A percentile compares a stretch with the other conserved stretches of the same genome.
These are phyloP conservation scores for Fraxinus greggii DNA, from an alignment of 305 asterid genomes.

Conservation along the genomic window DNA sequence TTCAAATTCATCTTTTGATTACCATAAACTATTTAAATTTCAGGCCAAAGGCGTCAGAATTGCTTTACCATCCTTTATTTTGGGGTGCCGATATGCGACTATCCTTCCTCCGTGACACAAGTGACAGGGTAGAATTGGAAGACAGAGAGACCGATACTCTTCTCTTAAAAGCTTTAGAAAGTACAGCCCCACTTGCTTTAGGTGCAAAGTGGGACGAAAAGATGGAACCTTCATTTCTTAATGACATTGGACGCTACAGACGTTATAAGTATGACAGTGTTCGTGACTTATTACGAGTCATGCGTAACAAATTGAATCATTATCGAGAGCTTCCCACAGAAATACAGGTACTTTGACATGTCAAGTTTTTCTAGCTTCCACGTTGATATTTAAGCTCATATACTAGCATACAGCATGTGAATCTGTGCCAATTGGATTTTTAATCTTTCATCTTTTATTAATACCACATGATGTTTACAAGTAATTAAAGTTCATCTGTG, in stretches of 20 bases:
- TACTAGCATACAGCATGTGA: background rate
- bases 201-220: slow-evolving; percentile 83
- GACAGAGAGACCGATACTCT: slow-evolving; percentile 58
- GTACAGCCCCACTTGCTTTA: slow-evolving; percentile 58
- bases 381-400: background rate
- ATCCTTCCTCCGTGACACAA: slow-evolving; percentile 82
- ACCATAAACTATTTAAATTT: background rate
- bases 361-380: background rate
- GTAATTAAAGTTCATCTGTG: slow-evolving; percentile 9
- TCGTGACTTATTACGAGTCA: slow-evolving; percentile 83
- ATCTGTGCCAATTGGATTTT: background rate
- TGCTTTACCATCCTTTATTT: slow-evolving; percentile 80
- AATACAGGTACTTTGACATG: slow-evolving; percentile 58
- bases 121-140: slow-evolving; percentile 89
- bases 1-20: background rate
- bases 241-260: slow-evolving; percentile 64
- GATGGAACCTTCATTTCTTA: slow-evolving; percentile 65
- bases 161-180: slow-evolving; percentile 70
- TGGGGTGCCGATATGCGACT: slow-evolving; percentile 88
- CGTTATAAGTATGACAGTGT: slow-evolving; percentile 74
- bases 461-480: background rate
- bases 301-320: slow-evolving; percentile 90
- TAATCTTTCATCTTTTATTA: background rate
- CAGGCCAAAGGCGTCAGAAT: slow-evolving; percentile 76
- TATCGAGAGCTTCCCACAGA: slow-evolving; percentile 84